A percentile compares a stretch with the other conserved stretches of the same genome.
phyloP scores from a whole-genome alignment of 2,329 filamentous ascomycete species.

The Epichloe baconii region DNA sequence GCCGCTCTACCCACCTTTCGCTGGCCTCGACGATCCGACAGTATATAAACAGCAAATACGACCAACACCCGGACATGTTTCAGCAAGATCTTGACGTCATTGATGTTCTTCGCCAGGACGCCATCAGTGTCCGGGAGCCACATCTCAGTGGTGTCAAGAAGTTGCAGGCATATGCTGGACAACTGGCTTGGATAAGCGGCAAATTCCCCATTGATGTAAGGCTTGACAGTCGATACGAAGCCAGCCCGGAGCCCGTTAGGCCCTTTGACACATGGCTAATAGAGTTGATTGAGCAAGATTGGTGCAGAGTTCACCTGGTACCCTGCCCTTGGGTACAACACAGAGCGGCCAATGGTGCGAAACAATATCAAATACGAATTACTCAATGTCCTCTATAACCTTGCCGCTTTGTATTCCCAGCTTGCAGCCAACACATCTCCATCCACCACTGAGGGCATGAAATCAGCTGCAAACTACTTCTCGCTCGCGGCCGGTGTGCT shows the following conservation, averaged over 20 bases:
- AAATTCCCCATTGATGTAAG: slow-evolving; percentile 89
- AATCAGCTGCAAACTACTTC: slow-evolving; percentile 80
- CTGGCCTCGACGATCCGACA: slow-evolving; percentile 75
- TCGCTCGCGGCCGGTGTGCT: slow-evolving; percentile 78
- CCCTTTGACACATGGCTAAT: slow-evolving; percentile 7
- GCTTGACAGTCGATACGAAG: neutral
- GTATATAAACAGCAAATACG: slow-evolving; percentile 97
- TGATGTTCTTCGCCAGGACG: slow-evolving; percentile 69
- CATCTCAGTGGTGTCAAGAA: slow-evolving; percentile 78
- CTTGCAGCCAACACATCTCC: slow-evolving; percentile 72
- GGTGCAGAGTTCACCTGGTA: slow-evolving; percentile 97
- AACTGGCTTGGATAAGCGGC: slow-evolving; percentile 82
- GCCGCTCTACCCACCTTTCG: slow-evolving; percentile 66
- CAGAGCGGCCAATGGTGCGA: slow-evolving; percentile 53
- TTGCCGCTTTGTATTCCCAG: slow-evolving; percentile 87
- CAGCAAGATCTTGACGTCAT: slow-evolving; percentile 72
- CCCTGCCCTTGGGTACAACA: slow-evolving; percentile 82
- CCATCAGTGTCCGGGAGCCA: slow-evolving; percentile 78
- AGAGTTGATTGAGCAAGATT: slow-evolving; percentile 38
- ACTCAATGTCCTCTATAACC: slow-evolving; percentile 84
- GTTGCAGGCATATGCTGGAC: slow-evolving; percentile 81
- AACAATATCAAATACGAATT: slow-evolving; percentile 71
- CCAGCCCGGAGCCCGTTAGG: neutral
- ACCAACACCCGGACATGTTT: slow-evolving; percentile 97
- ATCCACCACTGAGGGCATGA: slow-evolving; percentile 68